A percentile compares a stretch with the other conserved stretches of the same genome.
Conservation (phyloP, 306 rosid species). For the Lablab purpureus region DNA sequence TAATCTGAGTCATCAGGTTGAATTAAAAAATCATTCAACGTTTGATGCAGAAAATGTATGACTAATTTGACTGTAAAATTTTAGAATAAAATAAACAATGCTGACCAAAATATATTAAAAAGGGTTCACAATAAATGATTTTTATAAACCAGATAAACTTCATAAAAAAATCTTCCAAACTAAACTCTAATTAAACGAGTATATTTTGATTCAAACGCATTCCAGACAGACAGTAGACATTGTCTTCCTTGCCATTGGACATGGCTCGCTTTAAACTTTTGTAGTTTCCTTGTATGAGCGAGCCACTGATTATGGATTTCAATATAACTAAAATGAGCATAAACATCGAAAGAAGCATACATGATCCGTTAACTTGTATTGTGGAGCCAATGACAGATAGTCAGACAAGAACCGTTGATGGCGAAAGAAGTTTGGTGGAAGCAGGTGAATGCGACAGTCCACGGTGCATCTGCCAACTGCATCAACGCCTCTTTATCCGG, state of each 20-base stretch:
- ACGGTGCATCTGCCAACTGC: background rate
- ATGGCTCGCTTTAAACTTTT: background rate
- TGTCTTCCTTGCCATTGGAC: background rate
- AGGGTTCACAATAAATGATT: background rate
- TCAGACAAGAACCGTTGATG: background rate
- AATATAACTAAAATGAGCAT: background rate
- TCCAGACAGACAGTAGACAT: background rate
- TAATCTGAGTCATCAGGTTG: background rate
- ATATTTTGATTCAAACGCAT: background rate
- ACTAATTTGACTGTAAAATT: background rate
- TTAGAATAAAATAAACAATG: background rate
- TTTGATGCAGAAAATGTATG: background rate
- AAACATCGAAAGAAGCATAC: background rate
- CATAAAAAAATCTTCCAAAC: background rate
- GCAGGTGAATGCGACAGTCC: slow-evolving; percentile 9
- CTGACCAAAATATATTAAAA: background rate
- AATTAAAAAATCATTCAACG: background rate
- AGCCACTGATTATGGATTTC: background rate
- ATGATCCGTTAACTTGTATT: background rate
- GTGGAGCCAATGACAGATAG: background rate
- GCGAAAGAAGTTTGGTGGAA: background rate
- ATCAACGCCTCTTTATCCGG: background rate
- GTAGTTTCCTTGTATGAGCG: background rate
- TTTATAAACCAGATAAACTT: background rate
- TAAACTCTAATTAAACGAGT: background rate